A percentile compares a stretch with the other conserved stretches of the same genome.
Conservation (phyloP, 257 asterid species). For the Forsythia viridissima region DNA sequence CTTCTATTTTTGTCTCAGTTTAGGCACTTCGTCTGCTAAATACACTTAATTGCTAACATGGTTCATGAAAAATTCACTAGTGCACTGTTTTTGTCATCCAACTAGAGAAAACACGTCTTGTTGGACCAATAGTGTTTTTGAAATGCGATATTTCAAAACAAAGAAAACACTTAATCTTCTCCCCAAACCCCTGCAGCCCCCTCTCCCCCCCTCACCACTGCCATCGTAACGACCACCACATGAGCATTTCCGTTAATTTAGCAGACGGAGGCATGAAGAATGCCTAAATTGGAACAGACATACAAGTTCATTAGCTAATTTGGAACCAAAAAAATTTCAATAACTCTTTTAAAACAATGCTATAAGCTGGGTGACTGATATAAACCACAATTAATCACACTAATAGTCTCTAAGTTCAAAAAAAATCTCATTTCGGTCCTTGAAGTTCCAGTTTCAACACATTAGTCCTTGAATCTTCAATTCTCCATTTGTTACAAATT, state of each 20-base stretch:
- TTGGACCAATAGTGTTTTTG: neutral
- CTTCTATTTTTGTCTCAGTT: neutral
- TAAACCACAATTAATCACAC: neutral
- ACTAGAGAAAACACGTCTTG: neutral
- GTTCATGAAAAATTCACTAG: neutral
- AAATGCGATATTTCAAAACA: neutral
- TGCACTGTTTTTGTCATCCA: neutral
- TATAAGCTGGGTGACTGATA: neutral
- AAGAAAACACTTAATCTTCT: neutral
- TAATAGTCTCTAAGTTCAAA: no score
- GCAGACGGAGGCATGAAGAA: neutral
- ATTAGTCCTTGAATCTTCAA: no score
- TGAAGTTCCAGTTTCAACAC: no score
- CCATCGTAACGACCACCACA: neutral
- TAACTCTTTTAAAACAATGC: neutral
- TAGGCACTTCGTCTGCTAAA: neutral
- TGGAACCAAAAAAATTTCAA: neutral
- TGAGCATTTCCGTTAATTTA: neutral
- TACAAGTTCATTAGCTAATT: neutral
- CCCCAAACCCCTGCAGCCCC: neutral
- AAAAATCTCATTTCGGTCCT: no score
- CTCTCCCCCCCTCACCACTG: neutral
- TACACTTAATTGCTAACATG: neutral
- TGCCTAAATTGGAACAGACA: neutral
- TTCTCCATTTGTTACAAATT: no score